Base-by-base conservation (phyloP, 108 stramenopile genomes). In the Thalassiosira profunda region DNA sequence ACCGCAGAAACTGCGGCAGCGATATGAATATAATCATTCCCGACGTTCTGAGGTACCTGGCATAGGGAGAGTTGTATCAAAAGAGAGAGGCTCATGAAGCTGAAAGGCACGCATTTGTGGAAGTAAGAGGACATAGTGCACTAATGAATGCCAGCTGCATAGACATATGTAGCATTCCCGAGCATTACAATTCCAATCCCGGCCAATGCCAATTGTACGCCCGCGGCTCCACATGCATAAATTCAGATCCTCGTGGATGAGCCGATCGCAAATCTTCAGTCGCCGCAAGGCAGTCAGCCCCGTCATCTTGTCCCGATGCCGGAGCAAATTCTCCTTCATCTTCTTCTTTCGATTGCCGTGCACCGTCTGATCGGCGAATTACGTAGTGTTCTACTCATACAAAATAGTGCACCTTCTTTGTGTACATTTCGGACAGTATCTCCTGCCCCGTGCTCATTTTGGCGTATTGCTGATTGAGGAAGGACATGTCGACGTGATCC, bases 391-490 rank as follows among this genome's bases (percentile, higher is more conserved):
- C 9, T 77, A 71, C 35, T 77, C 76, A n/a, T n/a, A n/a, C n/a
- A n/a, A n/a, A n/a, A n/a, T n/a, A n/a, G 42, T 77, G 76, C 28
- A 77, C 63, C 36, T 70, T 77, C 14, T 58, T 69, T 15, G 59
- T 63, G 25, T 77, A 77, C 69, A 69, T 70, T 37, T 77, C 62
- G 20, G 36, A 51, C 8, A 77, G 42, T 6, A 77, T 70, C 29
- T 77, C 76, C 33, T 71, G 40, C 3, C 76, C 76, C 0, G 37
- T 77, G 23, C 38, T 65, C 76, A 77, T 77, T 70, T 77, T 77
- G 24, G 69, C 69, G 29, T 77, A 77, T 49, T 77, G 76, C 34
- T 77, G 76, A 55, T 77, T 77, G 11, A 77, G 53, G 35, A 77
- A 77, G 14, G 76, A 52, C 69, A 77, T 77, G 47, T 67, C 64